Percentiles rank a stretch among this genome's conserved stretches.
Evolutionary conservation across 2,329 filamentous ascomycete species (phyloP).

Genomic region (Alternaria novae-zelandiae): DNA sequence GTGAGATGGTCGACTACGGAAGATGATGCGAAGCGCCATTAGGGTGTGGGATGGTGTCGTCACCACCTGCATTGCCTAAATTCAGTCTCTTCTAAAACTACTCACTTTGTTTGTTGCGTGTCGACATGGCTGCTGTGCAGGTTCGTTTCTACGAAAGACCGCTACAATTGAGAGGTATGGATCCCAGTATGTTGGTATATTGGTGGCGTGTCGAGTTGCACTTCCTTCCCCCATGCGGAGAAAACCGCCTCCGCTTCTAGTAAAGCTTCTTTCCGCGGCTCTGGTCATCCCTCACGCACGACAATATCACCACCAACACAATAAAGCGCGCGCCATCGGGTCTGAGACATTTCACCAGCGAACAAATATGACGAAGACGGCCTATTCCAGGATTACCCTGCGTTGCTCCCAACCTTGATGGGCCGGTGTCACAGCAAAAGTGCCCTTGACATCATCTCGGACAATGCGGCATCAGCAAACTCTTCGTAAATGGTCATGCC

Average conservation of each 20-base stretch:
- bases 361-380: not conserved
- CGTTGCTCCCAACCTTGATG: not conserved
- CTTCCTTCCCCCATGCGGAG: not conserved
- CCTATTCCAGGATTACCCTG: not conserved
- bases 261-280: not conserved
- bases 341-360: not conserved
- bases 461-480: not conserved
- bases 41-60: not conserved
- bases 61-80: not conserved
- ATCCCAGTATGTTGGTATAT: not conserved
- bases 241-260: not conserved
- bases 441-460: constrained; percentile 11
- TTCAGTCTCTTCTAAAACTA: not conserved
- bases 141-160: not conserved
- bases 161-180: not conserved
- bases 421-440: not conserved
- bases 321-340: not conserved
- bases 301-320: not conserved
- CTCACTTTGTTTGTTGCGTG: not conserved
- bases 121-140: not conserved
- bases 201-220: not conserved
- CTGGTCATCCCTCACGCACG: not conserved
- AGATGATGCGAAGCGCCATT: not conserved
- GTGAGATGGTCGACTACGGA: not conserved
- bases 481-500: not conserved